phyloP scores from a whole-genome alignment of 371 early-diverging fungal species.

The Saksenaea vasiformis region DNA sequence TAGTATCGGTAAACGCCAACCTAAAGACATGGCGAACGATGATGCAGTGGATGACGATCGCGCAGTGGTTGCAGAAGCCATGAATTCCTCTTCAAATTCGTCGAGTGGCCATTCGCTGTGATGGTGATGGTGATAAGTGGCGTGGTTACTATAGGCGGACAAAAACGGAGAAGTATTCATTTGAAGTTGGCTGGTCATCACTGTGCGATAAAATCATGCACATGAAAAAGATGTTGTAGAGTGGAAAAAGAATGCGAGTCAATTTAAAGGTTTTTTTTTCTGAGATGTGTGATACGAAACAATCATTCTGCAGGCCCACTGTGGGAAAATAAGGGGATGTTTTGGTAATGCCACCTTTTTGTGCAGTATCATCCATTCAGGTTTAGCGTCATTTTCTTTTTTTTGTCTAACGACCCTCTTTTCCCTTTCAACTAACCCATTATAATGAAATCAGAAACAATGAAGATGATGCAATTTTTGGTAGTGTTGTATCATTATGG shows the following conservation, averaged over 20 bases:
- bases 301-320: background rate
- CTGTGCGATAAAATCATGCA: background rate
- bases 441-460: too few relatives aligned
- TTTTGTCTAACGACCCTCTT: too few relatives aligned
- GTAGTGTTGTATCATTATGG: too few relatives aligned
- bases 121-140: background rate
- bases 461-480: too few relatives aligned
- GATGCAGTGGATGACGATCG: background rate
- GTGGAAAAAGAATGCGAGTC: background rate
- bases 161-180: background rate
- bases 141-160: background rate
- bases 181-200: slow-evolving; percentile 1
- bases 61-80: background rate
- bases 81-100: slow-evolving; percentile 1
- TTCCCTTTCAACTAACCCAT: too few relatives aligned
- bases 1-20: background rate
- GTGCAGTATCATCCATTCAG: background rate
- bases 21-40: background rate
- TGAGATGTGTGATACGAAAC: background rate
- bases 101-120: background rate
- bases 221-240: background rate
- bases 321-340: background rate
- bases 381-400: too few relatives aligned
- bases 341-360: slow-evolving; percentile 1
- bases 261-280: slow-evolving; percentile 2